Evolutionary conservation across 176 grass and related monocot genomes (phyloP).

Genomic region (Coix lacrymajobi): DNA sequence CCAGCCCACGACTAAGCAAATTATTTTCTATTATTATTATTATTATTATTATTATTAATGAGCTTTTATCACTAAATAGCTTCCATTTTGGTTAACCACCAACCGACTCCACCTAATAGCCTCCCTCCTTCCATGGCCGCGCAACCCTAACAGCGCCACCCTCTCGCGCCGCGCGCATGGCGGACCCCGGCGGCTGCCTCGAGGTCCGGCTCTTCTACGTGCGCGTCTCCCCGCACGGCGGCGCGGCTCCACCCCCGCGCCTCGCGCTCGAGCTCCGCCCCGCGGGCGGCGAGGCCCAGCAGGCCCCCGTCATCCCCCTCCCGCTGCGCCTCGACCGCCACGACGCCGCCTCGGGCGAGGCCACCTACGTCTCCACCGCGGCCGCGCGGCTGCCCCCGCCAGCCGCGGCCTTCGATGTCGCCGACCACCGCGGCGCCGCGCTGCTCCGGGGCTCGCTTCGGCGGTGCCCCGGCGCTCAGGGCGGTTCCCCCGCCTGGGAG

Average conservation of each 20-base stretch:
- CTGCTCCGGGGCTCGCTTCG: slow-evolving; percentile 60
- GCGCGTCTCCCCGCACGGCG: slow-evolving; percentile 42
- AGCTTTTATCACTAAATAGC: not conserved
- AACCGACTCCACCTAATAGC: not conserved
- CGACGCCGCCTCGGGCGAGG: slow-evolving; percentile 52
- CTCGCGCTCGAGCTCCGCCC: slow-evolving; percentile 56
- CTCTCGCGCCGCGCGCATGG: slow-evolving; percentile 20
- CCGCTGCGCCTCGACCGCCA: slow-evolving; percentile 66
- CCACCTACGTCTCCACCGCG: slow-evolving; percentile 71
- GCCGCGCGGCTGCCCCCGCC: slow-evolving; percentile 42
- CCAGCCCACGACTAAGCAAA: not conserved
- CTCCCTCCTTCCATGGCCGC: not conserved
- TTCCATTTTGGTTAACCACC: not conserved
- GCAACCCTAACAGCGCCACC: slow-evolving; percentile 28
- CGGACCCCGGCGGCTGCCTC: slow-evolving; percentile 30
- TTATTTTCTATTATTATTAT: not conserved
- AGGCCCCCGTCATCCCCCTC: not conserved
- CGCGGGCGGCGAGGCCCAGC: not conserved
- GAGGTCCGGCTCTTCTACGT: slow-evolving; percentile 93
- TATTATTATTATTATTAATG: not conserved
- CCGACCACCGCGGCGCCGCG: slow-evolving; percentile 56
- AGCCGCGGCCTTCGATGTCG: slow-evolving; percentile 53
- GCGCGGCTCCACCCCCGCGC: not conserved
- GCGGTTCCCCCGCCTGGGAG: slow-evolving; percentile 41
- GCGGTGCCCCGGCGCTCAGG: slow-evolving; percentile 25